phyloP scores from a whole-genome alignment of 2,329 filamentous ascomycete genomes.

The Fusarium xylarioides region DNA sequence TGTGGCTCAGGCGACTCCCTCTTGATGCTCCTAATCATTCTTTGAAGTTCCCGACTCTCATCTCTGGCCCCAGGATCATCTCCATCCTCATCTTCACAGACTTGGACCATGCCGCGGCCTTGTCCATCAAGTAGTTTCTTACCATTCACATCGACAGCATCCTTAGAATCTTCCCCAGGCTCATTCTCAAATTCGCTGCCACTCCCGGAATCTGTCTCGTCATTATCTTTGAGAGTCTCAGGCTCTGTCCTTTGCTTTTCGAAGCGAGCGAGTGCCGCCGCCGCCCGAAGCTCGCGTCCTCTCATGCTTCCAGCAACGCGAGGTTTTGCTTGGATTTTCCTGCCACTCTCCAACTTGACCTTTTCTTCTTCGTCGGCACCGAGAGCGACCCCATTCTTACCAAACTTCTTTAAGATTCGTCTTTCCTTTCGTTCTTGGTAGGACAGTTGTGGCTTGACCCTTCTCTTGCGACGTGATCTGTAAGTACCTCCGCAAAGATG shows the following conservation, averaged over 20 bases:
- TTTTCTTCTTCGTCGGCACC: conserved; percentile 75
- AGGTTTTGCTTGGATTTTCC: conserved; percentile 70
- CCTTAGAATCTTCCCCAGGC: conserved; percentile 55
- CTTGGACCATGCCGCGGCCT: conserved; percentile 74
- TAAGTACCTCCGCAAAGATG: conserved; percentile 87
- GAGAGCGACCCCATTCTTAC: conserved; percentile 71
- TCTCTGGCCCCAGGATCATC: conserved; percentile 55
- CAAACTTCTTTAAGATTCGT: conserved; percentile 80
- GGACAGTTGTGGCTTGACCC: conserved; percentile 61
- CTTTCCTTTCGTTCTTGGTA: conserved; percentile 79
- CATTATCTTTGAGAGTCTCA: conserved; percentile 45
- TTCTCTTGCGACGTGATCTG: conserved; percentile 66
- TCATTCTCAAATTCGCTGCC: conserved; percentile 61
- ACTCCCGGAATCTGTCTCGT: conserved; percentile 53
- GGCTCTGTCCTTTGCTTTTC: conserved; percentile 63
- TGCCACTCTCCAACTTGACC: conserved; percentile 73
- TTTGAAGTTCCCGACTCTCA: conserved; percentile 73
- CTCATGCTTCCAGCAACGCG: conserved; percentile 78
- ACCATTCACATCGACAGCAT: conserved; percentile 72
- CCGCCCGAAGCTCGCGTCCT: conserved; percentile 78
- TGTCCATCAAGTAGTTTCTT: conserved; percentile 70
- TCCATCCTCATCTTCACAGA: conserved; percentile 74
- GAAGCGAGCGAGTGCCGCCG: conserved; percentile 79
- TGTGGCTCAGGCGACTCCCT: conserved; percentile 22
- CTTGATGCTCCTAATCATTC: conserved; percentile 46